phyloP scores from a whole-genome alignment of 768 basidiomycete genomes.

The Suillus hirtellus region DNA sequence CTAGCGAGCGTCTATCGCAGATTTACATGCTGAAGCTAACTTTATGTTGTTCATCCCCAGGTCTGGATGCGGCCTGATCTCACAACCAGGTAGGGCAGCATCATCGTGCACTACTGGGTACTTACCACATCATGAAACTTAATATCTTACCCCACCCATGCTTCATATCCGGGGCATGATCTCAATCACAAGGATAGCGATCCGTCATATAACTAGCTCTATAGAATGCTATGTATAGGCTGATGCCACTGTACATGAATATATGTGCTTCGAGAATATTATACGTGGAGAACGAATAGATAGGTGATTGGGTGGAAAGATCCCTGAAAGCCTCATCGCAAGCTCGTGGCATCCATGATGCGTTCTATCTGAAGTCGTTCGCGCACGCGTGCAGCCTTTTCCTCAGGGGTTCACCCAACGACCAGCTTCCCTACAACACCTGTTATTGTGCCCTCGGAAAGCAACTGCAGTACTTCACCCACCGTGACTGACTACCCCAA shows the following conservation, averaged over 20 bases:
- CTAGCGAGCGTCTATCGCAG: background rate
- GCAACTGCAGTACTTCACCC: conserved; percentile 57
- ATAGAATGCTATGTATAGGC: background rate
- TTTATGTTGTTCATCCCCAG: background rate
- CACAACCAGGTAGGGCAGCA: background rate
- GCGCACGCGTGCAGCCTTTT: conserved; percentile 65
- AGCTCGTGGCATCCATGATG: conserved; percentile 41
- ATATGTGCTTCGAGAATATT: background rate
- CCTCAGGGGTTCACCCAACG: conserved; percentile 58
- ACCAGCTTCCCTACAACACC: conserved; percentile 48
- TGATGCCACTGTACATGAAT: conserved; percentile 7
- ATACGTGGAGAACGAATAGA: conserved; percentile 1
- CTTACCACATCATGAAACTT: background rate
- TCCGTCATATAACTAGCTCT: background rate
- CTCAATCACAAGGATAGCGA: background rate
- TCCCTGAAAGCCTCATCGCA: conserved; percentile 9
- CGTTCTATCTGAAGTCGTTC: conserved; percentile 66
- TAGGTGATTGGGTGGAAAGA: conserved; percentile 4
- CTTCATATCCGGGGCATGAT: conserved; percentile 1
- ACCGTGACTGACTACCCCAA: conserved; percentile 64
- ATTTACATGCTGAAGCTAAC: background rate
- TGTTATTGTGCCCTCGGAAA: conserved; percentile 61
- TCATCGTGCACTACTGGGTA: conserved; percentile 1
- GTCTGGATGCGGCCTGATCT: background rate
- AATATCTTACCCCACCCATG: conserved; percentile 2